Evolutionary conservation across 352 stramenopile genomes (phyloP).

Genomic region (Elongisporangium prolatum): DNA sequence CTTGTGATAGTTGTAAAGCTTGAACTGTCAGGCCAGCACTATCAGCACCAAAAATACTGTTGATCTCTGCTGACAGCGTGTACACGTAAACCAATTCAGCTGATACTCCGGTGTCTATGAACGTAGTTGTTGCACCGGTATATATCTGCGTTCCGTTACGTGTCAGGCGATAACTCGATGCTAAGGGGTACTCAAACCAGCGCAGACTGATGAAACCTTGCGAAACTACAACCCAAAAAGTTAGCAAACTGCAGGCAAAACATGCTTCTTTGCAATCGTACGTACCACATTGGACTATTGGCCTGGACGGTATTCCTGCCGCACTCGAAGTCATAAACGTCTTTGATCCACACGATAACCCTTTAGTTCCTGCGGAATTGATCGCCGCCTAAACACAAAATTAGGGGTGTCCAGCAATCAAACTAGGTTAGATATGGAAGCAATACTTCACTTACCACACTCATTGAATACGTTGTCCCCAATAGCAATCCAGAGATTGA

Average conservation of each 20-base stretch:
- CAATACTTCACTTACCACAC: slow-evolving; percentile 25
- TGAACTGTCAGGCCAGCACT: slow-evolving; percentile 3
- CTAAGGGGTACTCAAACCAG: slow-evolving; percentile 37
- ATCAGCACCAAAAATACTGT: neutral
- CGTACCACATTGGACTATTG: slow-evolving; percentile 32
- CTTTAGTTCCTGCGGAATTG: slow-evolving; percentile 1
- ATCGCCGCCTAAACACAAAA: slow-evolving; percentile 4
- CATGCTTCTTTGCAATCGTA: neutral
- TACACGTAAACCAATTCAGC: slow-evolving; percentile 16
- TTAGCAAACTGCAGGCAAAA: neutral
- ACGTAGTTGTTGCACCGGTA: slow-evolving; percentile 4
- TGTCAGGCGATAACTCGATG: slow-evolving; percentile 31
- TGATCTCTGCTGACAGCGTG: slow-evolving; percentile 12
- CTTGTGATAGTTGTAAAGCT: too few relatives aligned
- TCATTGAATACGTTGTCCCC: slow-evolving; percentile 29
- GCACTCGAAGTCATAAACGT: slow-evolving; percentile 16
- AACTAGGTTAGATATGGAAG: too few relatives aligned
- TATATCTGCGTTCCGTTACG: slow-evolving; percentile 18
- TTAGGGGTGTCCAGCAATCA: too few relatives aligned
- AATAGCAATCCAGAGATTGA: slow-evolving; percentile 5
- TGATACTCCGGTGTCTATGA: slow-evolving; percentile 9
- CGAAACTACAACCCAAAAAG: slow-evolving; percentile 21
- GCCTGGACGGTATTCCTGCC: slow-evolving; percentile 10
- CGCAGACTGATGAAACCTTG: slow-evolving; percentile 21
- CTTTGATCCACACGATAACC: slow-evolving; percentile 11